A percentile compares a stretch with the other conserved stretches of the same genome.
phyloP scores from a whole-genome alignment of 768 basidiomycete genomes.

The Kwoniella mangroviensis region DNA sequence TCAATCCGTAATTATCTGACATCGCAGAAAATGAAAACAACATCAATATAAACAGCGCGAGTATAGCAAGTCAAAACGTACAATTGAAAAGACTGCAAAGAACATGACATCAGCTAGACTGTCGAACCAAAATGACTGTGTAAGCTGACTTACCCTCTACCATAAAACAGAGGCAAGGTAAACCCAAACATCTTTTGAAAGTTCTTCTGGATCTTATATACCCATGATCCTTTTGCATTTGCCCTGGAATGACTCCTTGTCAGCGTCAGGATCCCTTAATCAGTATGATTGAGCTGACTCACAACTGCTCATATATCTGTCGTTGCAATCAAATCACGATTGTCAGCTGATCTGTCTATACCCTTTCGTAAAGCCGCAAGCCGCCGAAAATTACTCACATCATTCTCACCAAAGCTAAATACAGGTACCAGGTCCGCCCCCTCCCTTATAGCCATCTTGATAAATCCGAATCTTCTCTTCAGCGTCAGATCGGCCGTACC shows the following conservation, averaged over 20 bases:
- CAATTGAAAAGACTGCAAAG: constrained; percentile 74
- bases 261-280: too few relatives aligned
- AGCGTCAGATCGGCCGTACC: constrained; percentile 80
- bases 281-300: too few relatives aligned
- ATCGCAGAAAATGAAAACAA: not conserved
- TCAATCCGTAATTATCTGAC: constrained; percentile 87
- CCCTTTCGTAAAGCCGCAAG: too few relatives aligned
- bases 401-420: constrained; percentile 98
- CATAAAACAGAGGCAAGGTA: constrained; percentile 96
- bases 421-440: constrained; percentile 92
- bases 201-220: constrained; percentile 83
- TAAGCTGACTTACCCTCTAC: constrained; percentile 66
- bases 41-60: constrained; percentile 4
- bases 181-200: constrained; percentile 94
- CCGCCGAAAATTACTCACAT: constrained; percentile 71
- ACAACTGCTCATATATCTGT: constrained; percentile 95
- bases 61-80: constrained; percentile 57
- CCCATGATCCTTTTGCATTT: constrained; percentile 86
- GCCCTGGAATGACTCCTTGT: constrained; percentile 53
- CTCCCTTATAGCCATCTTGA: constrained; percentile 66
- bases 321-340: too few relatives aligned
- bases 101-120: constrained; percentile 12
- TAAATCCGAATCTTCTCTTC: constrained; percentile 79
- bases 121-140: not conserved
- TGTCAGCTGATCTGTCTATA: too few relatives aligned